phyloP scores from a whole-genome alignment of 2,329 filamentous ascomycete species.

The Fusarium fracticaudum region DNA sequence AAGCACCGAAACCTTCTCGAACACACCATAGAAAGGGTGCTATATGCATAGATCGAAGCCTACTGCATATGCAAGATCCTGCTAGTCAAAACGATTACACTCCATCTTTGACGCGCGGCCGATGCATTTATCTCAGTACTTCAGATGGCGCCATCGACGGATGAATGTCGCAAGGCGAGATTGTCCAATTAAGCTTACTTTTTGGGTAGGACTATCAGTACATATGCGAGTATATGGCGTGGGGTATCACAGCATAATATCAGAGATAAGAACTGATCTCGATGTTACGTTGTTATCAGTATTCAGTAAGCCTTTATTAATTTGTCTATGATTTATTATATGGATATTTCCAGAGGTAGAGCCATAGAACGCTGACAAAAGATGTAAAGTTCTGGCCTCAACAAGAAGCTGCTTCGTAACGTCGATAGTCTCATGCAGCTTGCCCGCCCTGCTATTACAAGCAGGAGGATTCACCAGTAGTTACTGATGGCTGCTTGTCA shows the following conservation, averaged over 20 bases:
- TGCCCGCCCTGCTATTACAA: too few species aligned
- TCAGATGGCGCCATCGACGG: not conserved
- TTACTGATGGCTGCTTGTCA: not conserved
- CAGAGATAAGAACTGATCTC: not conserved
- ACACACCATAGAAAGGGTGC: not conserved
- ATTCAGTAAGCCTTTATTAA: accelerated
- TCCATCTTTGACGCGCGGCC: not conserved
- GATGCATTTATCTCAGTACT: not conserved
- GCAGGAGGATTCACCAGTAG: accelerated
- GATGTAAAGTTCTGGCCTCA: not conserved
- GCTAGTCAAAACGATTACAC: not conserved
- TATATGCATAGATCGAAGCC: not conserved
- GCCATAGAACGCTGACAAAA: not conserved
- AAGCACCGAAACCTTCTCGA: not conserved
- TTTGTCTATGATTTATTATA: accelerated
- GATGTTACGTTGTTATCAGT: not conserved
- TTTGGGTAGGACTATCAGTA: not conserved
- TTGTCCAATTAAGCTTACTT: not conserved
- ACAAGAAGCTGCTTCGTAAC: accelerated
- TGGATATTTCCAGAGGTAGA: accelerated
- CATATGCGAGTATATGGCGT: not conserved
- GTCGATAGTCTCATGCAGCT: not conserved
- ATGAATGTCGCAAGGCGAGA: not conserved
- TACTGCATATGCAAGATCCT: constrained; percentile 18
- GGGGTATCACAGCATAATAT: not conserved